Conservation (phyloP, 441 rosid species). For the Metrosideros polymorpha region DNA sequence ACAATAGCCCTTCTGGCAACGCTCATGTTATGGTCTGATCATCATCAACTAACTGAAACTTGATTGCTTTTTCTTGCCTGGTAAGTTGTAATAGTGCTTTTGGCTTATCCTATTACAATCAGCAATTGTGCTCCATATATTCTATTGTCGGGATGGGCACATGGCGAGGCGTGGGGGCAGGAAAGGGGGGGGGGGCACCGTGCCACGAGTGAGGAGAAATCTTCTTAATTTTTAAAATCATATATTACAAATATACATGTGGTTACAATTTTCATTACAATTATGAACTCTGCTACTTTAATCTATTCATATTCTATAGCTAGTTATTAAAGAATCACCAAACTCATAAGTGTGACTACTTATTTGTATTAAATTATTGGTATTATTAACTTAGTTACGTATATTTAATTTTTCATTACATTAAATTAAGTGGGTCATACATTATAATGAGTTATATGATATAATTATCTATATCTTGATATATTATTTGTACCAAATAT, state of each 20-base stretch:
- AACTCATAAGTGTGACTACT: not conserved
- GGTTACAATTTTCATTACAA: not conserved
- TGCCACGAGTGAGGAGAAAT: not conserved
- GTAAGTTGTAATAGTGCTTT: not conserved
- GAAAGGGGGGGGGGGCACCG: not conserved
- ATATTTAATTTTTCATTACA: not conserved
- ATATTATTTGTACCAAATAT: not conserved
- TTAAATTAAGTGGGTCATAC: not conserved
- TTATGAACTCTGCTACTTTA: not conserved
- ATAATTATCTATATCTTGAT: not conserved
- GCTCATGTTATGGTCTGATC: slow-evolving; percentile 75
- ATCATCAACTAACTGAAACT: slow-evolving; percentile 18
- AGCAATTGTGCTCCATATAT: not conserved
- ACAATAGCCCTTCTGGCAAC: slow-evolving; percentile 67
- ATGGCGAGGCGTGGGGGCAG: no score
- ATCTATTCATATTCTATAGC: not conserved
- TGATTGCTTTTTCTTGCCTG: slow-evolving; percentile 4
- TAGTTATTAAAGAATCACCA: not conserved
- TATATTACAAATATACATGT: not conserved
- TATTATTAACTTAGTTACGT: not conserved
- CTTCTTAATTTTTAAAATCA: not conserved
- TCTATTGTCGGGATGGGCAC: not conserved
- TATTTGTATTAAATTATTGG: not conserved
- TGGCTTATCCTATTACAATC: not conserved
- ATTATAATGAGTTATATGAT: not conserved